These are phyloP conservation scores for Chrysoporthe puriensis DNA, from an alignment of 2,329 filamentous ascomycete species.

Conservation along the genomic window DNA sequence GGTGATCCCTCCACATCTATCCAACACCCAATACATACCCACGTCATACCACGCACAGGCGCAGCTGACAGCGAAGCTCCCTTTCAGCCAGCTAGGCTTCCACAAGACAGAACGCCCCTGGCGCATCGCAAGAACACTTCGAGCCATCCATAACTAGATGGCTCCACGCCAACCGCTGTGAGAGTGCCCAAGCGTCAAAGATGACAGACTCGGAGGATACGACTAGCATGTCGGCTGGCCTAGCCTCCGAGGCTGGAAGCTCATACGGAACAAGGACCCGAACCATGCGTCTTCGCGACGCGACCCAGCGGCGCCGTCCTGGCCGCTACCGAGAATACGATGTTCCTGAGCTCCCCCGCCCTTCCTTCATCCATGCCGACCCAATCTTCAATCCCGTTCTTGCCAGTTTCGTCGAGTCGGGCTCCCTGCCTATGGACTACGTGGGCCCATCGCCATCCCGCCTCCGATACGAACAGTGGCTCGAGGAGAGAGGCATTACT, in stretches of 20 bases:
- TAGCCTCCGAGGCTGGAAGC: not conserved
- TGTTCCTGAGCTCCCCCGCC: constrained; percentile 21
- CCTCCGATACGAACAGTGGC: constrained; percentile 3
- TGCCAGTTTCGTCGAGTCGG: constrained; percentile 32
- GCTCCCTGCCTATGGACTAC: constrained; percentile 33
- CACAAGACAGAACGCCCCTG: not conserved
- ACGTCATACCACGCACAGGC: not conserved
- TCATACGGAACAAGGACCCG: not conserved
- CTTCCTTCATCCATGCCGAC: constrained; percentile 31
- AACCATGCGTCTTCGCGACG: not conserved
- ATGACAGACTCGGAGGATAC: not conserved
- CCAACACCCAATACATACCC: not conserved
- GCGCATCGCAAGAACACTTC: too few relatives aligned
- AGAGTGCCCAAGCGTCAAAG: too few relatives aligned
- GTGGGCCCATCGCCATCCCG: constrained; percentile 30
- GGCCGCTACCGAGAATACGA: constrained; percentile 34
- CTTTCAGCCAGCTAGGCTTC: not conserved
- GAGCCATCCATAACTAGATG: not conserved
- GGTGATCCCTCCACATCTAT: not conserved
- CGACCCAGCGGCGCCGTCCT: not conserved
- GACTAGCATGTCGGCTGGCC: not conserved
- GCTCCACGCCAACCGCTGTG: too few relatives aligned
- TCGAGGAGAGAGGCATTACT: constrained; percentile 12
- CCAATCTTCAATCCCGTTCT: constrained; percentile 35
- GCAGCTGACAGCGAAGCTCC: not conserved